These are phyloP conservation scores for Chrysoporthe puriensis DNA, from an alignment of 2,329 filamentous ascomycete genomes.

Conservation along the genomic window DNA sequence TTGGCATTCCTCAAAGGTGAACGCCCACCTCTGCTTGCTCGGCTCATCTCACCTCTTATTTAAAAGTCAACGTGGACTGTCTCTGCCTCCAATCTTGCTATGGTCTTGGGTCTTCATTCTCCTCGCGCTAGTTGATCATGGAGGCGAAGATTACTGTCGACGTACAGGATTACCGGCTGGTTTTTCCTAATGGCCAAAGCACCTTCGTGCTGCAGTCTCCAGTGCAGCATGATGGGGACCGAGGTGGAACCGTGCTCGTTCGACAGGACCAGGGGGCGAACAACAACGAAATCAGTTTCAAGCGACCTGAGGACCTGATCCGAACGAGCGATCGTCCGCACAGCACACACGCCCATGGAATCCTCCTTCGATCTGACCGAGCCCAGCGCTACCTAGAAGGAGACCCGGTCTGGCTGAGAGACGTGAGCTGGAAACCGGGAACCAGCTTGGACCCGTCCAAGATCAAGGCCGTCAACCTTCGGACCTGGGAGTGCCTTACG, in stretches of 20 bases:
- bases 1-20: not conserved
- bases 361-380: slow-evolving; percentile 9
- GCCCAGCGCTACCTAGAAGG: slow-evolving; percentile 8
- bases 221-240: slow-evolving; percentile 3
- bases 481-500: slow-evolving; percentile 15
- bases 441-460: not conserved
- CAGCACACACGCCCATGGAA: slow-evolving; percentile 20
- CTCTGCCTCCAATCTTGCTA: not conserved
- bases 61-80: not conserved
- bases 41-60: not conserved
- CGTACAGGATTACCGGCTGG: slow-evolving; percentile 21
- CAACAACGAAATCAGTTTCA: slow-evolving; percentile 21
- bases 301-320: not conserved
- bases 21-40: not conserved
- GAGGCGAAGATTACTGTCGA: slow-evolving; percentile 18
- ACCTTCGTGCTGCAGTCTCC: slow-evolving; percentile 19
- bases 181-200: slow-evolving; percentile 5
- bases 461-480: slow-evolving; percentile 19
- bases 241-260: slow-evolving; percentile 6
- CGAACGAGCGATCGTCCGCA: not conserved
- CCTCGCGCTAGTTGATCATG: slow-evolving; percentile 7
- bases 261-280: slow-evolving; percentile 20
- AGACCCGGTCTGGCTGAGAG: slow-evolving; percentile 23
- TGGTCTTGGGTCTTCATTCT: not conserved
- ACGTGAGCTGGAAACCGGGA: not conserved